Evolutionary conservation across 371 early-diverging fungal species (phyloP), one percentile per base, ranked within the genome.

Genomic region (Capillidium rhysosporum): DNA sequence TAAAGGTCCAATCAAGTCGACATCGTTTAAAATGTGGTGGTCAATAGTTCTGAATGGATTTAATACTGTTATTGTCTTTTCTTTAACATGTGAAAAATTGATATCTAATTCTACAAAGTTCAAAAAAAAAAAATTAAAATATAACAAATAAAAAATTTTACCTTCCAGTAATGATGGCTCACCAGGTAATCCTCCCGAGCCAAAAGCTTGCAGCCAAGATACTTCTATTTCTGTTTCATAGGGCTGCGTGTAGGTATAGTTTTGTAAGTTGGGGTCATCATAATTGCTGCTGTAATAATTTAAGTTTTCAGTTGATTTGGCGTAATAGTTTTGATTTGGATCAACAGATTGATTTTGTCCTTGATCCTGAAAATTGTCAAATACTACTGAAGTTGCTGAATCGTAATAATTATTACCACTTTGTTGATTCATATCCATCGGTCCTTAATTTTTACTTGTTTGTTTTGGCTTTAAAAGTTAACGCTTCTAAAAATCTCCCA

Each of bases 1-100:
- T 34, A 93, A 63, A 30, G 97, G 97, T 0, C 97, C 97, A 4
- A 89, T 89, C 61, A 96, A 71, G 65, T 96, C 97, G 2, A 92
- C 76, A 61, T 96, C 89, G 52, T 84, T 86, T 81, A 94, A 89
- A 54, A 95, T 88, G 41, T 89, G 70, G 28, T 77, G 75, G 56
- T 92, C 90, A n/a, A 92, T 77, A 12, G 75, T 74, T 49, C 78
- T 73, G 53, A 93, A 76, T 4, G 93, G 92, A 63, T 93, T 92
- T 53, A 96, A 69, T 1, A 92, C 96, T 1, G 88, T 71, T 49
- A 92, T 62, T 16, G 85, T 82, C 77, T 82, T 82, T 39, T 74
- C 70, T 63, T 77, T 72, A 65, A 94, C 88, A 63, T 93, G 92
- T 34, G 61, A 69, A 63, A 91, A 93, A 65, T 90, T 90, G 57